phyloP scores from a whole-genome alignment of 148 eudicot species.

The Hydrangea macrophylla region DNA sequence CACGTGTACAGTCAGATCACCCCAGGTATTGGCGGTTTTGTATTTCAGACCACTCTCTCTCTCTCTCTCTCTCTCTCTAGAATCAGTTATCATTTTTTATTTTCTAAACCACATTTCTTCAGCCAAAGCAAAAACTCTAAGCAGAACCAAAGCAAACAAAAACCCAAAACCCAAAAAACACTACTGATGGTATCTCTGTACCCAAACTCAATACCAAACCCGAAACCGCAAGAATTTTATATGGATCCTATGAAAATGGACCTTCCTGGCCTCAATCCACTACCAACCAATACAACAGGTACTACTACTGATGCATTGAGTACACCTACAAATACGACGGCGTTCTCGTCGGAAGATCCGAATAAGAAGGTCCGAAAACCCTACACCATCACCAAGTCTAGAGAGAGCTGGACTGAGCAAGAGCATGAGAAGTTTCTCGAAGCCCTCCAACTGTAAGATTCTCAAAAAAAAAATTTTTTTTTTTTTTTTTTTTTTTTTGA shows the following conservation, averaged over 20 bases:
- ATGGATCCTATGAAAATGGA: conserved; percentile 24
- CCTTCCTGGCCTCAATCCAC: conserved; percentile 30
- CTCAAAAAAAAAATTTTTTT: not conserved
- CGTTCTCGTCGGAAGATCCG: conserved; percentile 38
- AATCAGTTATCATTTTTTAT: no score
- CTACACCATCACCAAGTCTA: conserved; percentile 56
- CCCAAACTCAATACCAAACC: conserved; percentile 26
- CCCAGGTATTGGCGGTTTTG: no score
- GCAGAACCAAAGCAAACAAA: not conserved
- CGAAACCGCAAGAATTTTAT: conserved; percentile 23
- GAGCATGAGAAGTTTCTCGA: conserved; percentile 68
- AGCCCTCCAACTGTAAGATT: conserved; percentile 56
- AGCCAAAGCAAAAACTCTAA: not conserved
- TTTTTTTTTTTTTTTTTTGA: not conserved
- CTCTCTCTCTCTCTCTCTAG: no score
- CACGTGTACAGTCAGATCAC: no score
- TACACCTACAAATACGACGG: no score
- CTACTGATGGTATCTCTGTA: conserved; percentile 33
- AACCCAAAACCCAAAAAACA: not conserved
- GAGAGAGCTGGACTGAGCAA: conserved; percentile 61
- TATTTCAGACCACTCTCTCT: no score
- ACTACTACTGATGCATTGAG: no score
- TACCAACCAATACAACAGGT: no score
- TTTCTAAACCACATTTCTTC: no score
- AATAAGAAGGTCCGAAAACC: conserved; percentile 54